phyloP scores from a whole-genome alignment of 164 flowering plant genomes.

The Stephania yunnanensis region DNA sequence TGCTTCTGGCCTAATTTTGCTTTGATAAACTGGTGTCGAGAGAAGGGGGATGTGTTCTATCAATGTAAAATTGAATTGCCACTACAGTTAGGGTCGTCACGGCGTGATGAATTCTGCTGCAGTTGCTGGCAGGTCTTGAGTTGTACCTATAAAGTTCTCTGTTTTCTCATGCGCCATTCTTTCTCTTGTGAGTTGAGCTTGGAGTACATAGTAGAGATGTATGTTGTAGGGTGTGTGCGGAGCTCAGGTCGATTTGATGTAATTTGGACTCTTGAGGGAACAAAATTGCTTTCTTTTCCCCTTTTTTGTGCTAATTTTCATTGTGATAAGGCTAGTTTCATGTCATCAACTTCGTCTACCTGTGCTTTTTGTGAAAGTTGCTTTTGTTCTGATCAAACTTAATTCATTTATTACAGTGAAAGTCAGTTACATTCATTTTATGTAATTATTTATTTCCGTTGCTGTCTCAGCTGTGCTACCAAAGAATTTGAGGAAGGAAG shows the following conservation, averaged over 20 bases:
- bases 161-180: constrained; percentile 22
- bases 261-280: not conserved
- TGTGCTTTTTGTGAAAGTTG: too few relatives aligned
- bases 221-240: not conserved
- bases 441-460: too few relatives aligned
- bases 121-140: constrained; percentile 7
- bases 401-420: too few relatives aligned
- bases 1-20: constrained; percentile 19
- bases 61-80: constrained; percentile 11
- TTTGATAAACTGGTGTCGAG: constrained; percentile 6
- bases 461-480: too few relatives aligned
- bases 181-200: not conserved
- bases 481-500: too few relatives aligned
- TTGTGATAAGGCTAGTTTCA: not conserved
- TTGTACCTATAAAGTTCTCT: not conserved
- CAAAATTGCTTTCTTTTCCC: not conserved
- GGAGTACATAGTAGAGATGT: not conserved
- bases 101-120: constrained; percentile 14
- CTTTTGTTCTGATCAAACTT: too few relatives aligned
- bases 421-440: too few relatives aligned
- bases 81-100: constrained; percentile 9
- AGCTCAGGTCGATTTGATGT: not conserved
- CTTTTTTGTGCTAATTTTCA: not conserved
- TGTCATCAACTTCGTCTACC: too few relatives aligned
- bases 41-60: constrained; percentile 12